Base-by-base conservation (phyloP, 305 asterid species). In the Rubia tinctorum region DNA sequence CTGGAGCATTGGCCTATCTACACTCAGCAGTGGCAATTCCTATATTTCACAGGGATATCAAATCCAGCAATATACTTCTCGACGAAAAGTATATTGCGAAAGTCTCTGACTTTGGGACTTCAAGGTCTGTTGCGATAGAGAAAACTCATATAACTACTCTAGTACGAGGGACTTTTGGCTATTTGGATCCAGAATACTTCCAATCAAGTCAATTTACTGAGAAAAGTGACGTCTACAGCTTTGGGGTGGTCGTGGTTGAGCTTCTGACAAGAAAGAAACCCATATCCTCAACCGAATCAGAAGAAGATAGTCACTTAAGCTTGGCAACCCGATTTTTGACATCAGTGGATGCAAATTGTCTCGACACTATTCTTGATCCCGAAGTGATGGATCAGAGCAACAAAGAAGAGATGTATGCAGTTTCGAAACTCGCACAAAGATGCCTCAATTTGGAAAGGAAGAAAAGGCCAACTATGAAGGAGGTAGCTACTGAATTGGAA, bases 401-500 rank as follows among this genome's bases (percentile, higher is more conserved):
- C 39, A 23, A 37, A 8, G 69, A 74, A 59, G 79, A 74, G 47
- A n/a, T 74, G 40, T 17, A 44, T 11, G 73, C 14, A 4, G 76
- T 66, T 30, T 78, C 79, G 12, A 55, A 37, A 47, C 71, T 74
- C 8, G 73, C 76, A 1, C 40, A 39, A 18, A 39, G 23, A 34
- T 74, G 82, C 51, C 39, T 78, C 5, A 71, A 74, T 22, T 55
- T 71, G 74, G 71, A 45, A 1, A 72, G 76, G 4, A 70, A 23
- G 69, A 64, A 44, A 6, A 78, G 78, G 49, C 76, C 82, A 15
- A 69, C 66, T 6, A 78, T 74, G 82, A 70, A 45, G 68, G 79
- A 78, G 71, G 76, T 74, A 37, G 74, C 59, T 22, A 47, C 55
- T 8, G 25, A 63, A 34, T 49, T 73, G 71, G 76, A 63, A 12